Base-by-base conservation (phyloP, 2,329 filamentous ascomycete genomes). In the Trichophaea hybrida region DNA sequence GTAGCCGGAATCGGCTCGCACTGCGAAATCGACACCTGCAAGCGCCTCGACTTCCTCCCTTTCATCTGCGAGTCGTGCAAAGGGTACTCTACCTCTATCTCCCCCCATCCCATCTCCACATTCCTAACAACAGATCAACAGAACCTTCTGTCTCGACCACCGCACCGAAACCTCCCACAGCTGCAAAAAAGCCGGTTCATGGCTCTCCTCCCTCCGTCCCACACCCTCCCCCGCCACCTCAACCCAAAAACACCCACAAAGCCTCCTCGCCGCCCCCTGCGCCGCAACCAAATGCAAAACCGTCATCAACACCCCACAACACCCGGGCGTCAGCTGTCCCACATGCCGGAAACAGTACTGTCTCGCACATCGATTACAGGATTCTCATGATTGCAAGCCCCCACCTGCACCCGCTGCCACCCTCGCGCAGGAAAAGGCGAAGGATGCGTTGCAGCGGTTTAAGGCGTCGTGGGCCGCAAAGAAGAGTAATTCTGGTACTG, bases 1-100 rank as follows among this genome's bases (percentile, higher is more conserved):
- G 84, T 90, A 52, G 84, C 87, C 68, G 80, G 90, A 31, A 85
- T 97, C 68, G 93, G 93, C 73, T 81, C 81, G 63, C 90, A 96
- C 76, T 98, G 93, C 79, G 83, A 96, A 72, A 84, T 86, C 74
- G 77, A 85, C 65, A 94, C 88, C 77, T 98, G 93, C 77, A 85
- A 90, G 71, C 86, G 93, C 71, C 86, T 97, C 62, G 93, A 97
- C 74, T 97, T 98, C 73, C 81, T 98, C 4, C 93, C 93, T 3
- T 97, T 97, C 73, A 80, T 83, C 70, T 98, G 93, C 75, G 87
- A 94, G 71, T 93, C 86, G 67, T 98, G 93, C 75, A 80, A 75
- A 69, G 77, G 77, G 74, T 77, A 67, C 34, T 63, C 64, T 69
- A 51, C 48, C 34, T 43, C 34, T 43, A 48, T 10, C 6, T 58